These are phyloP conservation scores for Rhizopogon salebrosus DNA, from an alignment of 768 basidiomycete species.

Conservation along the genomic window DNA sequence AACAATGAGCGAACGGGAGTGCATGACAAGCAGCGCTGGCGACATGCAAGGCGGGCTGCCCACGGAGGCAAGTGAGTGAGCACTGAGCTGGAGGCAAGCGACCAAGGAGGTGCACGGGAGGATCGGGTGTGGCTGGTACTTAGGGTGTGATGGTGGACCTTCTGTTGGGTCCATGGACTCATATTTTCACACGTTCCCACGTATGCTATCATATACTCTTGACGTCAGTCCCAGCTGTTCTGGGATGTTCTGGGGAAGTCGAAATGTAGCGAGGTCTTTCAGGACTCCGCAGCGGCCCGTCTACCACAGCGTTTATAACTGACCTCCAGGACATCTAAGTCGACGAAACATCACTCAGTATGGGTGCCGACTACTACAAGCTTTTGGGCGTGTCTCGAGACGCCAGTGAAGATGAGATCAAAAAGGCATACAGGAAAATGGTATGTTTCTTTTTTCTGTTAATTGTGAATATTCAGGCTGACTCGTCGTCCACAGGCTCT, in stretches of 20 bases:
- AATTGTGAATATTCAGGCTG: constrained; percentile 1
- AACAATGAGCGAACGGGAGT: no score
- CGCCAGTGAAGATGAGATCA: constrained; percentile 83
- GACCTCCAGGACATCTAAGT: background rate
- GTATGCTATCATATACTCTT: constrained; percentile 5
- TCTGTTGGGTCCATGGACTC: background rate
- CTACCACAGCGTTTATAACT: no score
- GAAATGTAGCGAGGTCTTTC: background rate
- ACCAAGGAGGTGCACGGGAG: background rate
- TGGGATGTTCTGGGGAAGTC: constrained; percentile 28
- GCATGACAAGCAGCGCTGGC: no score
- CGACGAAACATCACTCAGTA: constrained; percentile 22
- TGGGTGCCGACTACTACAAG: constrained; percentile 90
- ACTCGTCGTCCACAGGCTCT: constrained; percentile 50
- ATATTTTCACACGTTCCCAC: constrained; percentile 9
- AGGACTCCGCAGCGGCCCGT: background rate
- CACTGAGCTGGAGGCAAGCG: background rate
- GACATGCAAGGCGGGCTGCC: no score
- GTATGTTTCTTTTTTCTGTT: constrained; percentile 30
- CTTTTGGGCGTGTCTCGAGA: constrained; percentile 66
- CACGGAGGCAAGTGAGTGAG: no score
- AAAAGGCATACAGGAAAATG: constrained; percentile 95
- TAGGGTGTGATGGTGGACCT: background rate
- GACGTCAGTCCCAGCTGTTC: constrained; percentile 30
- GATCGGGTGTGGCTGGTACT: no score